Conservation (phyloP, 345 rosid genomes). For the Noccaea bulbosa region DNA sequence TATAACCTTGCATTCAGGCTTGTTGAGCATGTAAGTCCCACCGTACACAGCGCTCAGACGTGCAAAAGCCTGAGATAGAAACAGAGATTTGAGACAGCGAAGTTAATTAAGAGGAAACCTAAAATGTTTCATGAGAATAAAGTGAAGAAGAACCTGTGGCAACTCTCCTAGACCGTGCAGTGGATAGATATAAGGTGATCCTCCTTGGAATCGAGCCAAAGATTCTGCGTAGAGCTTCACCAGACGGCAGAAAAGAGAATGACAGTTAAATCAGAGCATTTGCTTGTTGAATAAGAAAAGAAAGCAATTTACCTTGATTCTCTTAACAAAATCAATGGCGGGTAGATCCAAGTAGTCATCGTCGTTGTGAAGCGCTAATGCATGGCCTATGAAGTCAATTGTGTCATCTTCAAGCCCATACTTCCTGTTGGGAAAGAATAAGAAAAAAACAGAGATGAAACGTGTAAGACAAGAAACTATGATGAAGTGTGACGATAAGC, state of each 20-base stretch:
- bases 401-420: conserved; percentile 93
- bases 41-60: conserved; percentile 94
- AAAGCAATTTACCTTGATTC: conserved; percentile 63
- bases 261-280: background rate
- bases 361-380: conserved; percentile 78
- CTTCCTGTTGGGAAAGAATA: conserved; percentile 47
- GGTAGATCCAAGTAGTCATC: conserved; percentile 82
- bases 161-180: conserved; percentile 89
- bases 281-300: background rate
- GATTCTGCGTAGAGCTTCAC: conserved; percentile 88
- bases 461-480: conserved; percentile 23
- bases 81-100: background rate
- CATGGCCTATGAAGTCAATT: conserved; percentile 89
- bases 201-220: conserved; percentile 90
- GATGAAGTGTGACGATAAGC: background rate
- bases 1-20: conserved; percentile 86
- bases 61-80: conserved; percentile 73
- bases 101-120: conserved; percentile 12
- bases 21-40: conserved; percentile 97
- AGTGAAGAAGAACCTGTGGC: conserved; percentile 65
- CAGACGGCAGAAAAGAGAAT: conserved; percentile 13
- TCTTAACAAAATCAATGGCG: conserved; percentile 77
- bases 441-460: conserved; percentile 10
- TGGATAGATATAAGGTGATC: conserved; percentile 92
- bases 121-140: background rate